Conservation (phyloP, 2,329 filamentous ascomycete species). For the Trichoderma breve region DNA sequence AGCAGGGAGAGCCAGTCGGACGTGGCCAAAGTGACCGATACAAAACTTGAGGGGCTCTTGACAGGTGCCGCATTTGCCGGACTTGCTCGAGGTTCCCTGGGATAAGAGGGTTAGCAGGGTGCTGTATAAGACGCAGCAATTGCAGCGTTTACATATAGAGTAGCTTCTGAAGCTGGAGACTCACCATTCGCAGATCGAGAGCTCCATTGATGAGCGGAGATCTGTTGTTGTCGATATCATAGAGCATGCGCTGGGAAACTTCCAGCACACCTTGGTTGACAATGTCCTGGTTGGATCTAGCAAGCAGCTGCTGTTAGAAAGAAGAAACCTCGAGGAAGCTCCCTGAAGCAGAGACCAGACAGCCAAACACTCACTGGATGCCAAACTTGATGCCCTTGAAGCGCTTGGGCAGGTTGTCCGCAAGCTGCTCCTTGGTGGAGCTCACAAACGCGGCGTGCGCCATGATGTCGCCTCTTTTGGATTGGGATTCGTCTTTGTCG, state of each 20-base stretch:
- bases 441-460: slow-evolving; percentile 19
- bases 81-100: slow-evolving; percentile 81
- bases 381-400: slow-evolving; percentile 94
- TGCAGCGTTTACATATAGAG: background rate
- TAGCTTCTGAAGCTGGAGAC: slow-evolving; percentile 14
- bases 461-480: slow-evolving; percentile 16
- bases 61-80: slow-evolving; percentile 76
- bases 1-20: slow-evolving; percentile 83
- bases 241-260: slow-evolving; percentile 89
- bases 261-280: slow-evolving; percentile 93
- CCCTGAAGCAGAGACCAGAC: background rate
- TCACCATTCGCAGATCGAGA: slow-evolving; percentile 75
- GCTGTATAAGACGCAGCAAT: rapidly evolving
- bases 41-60: slow-evolving; percentile 77
- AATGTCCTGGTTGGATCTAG: slow-evolving; percentile 85
- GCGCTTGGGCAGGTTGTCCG: slow-evolving; percentile 83
- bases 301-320: background rate
- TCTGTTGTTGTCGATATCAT: slow-evolving; percentile 80
- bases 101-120: background rate
- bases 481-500: background rate
- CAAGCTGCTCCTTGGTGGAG: slow-evolving; percentile 74
- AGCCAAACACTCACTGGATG: slow-evolving; percentile 61
- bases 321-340: background rate
- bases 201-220: slow-evolving; percentile 78
- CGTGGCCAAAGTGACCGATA: slow-evolving; percentile 93